phyloP scores from a whole-genome alignment of 2,329 filamentous ascomycete genomes.

The Sclerotinia spermophila region DNA sequence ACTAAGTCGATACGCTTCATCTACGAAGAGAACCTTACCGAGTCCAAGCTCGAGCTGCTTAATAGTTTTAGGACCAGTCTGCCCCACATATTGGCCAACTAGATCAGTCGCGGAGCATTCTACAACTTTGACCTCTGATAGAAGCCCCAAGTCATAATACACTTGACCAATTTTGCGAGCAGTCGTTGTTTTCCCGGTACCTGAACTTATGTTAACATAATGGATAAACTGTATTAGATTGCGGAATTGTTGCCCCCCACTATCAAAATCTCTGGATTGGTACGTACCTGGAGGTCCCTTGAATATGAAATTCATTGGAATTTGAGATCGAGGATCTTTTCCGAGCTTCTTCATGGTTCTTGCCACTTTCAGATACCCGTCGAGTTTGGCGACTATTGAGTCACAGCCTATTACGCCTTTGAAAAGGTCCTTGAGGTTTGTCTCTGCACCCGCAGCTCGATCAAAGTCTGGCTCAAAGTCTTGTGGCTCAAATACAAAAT shows the following conservation, averaged over 20 bases:
- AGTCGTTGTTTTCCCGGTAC: conserved; percentile 70
- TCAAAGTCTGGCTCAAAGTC: conserved; percentile 55
- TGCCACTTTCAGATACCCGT: conserved; percentile 46
- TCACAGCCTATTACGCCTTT: conserved; percentile 50
- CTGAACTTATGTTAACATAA: conserved; percentile 32
- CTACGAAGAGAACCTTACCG: conserved; percentile 55
- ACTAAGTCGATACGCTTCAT: conserved; percentile 55
- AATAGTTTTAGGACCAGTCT: conserved; percentile 64
- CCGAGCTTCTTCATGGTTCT: conserved; percentile 44
- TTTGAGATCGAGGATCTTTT: conserved; percentile 48
- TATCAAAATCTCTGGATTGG: too few relatives aligned
- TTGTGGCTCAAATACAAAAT: conserved; percentile 32
- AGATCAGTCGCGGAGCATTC: conserved; percentile 67
- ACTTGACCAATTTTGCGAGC: conserved; percentile 72
- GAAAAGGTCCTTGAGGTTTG: conserved; percentile 46
- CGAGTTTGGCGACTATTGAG: conserved; percentile 46
- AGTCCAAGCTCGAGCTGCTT: conserved; percentile 51
- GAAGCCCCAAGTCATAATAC: conserved; percentile 70
- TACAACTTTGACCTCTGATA: conserved; percentile 56
- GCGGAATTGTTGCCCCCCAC: too few relatives aligned
- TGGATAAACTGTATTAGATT: too few relatives aligned
- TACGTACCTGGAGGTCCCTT: conserved; percentile 52
- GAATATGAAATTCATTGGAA: conserved; percentile 58
- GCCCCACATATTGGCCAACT: conserved; percentile 64
- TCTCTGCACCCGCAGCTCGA: conserved; percentile 41